These are phyloP conservation scores for Endoconidiophora polonica DNA, from an alignment of 2,329 filamentous ascomycete genomes.

Conservation along the genomic window DNA sequence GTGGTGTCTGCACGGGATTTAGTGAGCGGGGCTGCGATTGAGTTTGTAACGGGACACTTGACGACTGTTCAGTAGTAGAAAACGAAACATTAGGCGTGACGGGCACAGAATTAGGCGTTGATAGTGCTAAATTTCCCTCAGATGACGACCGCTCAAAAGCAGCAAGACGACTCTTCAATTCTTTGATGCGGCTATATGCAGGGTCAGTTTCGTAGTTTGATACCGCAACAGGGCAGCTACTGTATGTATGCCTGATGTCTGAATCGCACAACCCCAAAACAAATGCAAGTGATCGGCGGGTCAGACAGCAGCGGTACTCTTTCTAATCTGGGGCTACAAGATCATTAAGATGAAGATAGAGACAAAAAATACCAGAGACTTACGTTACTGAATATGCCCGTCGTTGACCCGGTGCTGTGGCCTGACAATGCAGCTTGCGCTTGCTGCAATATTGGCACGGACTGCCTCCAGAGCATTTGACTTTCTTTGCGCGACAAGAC, in stretches of 20 bases:
- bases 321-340: neutral
- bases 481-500: slow-evolving; percentile 12
- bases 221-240: neutral
- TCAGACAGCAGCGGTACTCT: no score
- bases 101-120: neutral
- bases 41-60: neutral
- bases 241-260: neutral
- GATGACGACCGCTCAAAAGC: slow-evolving; percentile 12
- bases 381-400: slow-evolving; percentile 13
- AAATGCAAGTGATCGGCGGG: no score
- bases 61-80: no score
- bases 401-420: slow-evolving; percentile 9
- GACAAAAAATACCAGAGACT: neutral
- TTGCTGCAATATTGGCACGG: slow-evolving; percentile 13
- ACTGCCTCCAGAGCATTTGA: slow-evolving; percentile 12
- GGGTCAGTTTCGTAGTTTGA: no score
- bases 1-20: neutral
- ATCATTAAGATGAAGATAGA: neutral
- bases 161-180: slow-evolving; percentile 14
- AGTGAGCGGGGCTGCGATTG: neutral
- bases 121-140: neutral
- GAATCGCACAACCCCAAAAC: no score
- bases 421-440: slow-evolving; percentile 10
- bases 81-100: neutral
- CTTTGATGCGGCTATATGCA: slow-evolving; percentile 13